Evolutionary conservation across 352 stramenopile species (phyloP).

Genomic region (Blastocystis sp.): DNA sequence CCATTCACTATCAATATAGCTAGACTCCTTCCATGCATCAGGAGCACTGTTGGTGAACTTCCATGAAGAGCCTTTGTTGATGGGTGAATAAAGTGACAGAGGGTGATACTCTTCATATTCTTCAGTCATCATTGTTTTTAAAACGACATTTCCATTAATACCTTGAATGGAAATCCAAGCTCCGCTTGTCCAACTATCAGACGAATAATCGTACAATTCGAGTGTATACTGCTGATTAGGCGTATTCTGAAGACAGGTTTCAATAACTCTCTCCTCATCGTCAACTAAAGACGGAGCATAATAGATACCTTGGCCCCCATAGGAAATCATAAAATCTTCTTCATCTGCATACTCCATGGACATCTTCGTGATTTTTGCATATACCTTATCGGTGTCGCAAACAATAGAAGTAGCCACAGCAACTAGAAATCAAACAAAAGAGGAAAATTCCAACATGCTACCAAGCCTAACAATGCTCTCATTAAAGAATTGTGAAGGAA

Average conservation of each 20-base stretch:
- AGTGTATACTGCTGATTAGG: not conserved
- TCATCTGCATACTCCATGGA: not conserved
- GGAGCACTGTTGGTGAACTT: not conserved
- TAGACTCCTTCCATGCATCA: not conserved
- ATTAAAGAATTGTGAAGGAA: too few relatives aligned
- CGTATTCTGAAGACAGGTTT: not conserved
- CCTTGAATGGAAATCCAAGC: not conserved
- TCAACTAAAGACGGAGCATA: not conserved
- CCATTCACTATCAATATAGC: not conserved
- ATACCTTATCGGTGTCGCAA: not conserved
- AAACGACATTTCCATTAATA: conserved; percentile 8
- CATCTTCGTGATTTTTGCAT: not conserved
- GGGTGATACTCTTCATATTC: not conserved
- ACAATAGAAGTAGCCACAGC: not conserved
- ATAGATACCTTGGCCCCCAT: not conserved
- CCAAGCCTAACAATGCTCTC: too few relatives aligned
- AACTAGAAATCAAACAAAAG: too few relatives aligned
- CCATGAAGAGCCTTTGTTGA: not conserved
- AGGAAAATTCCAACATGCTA: too few relatives aligned
- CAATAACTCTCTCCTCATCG: not conserved
- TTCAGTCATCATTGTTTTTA: not conserved
- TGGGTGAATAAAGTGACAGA: not conserved
- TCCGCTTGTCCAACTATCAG: not conserved
- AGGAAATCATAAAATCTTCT: not conserved
- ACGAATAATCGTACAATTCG: not conserved